Base-by-base conservation (phyloP, 805 yeast species). In the Candida jianshihensis region DNA sequence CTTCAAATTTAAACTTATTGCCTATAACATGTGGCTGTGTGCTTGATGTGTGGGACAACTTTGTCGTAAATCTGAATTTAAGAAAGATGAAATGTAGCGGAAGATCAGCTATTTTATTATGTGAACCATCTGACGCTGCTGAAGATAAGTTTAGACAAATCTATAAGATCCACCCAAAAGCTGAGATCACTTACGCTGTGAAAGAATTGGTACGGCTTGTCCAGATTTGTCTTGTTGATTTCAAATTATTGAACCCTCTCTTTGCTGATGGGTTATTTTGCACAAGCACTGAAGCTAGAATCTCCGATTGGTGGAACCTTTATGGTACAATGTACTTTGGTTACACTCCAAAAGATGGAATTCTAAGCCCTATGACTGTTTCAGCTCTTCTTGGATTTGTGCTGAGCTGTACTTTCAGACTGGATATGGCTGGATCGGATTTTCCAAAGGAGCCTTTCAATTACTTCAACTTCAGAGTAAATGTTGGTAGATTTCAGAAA, bases 231-330 rank as follows among this genome's bases (percentile, higher is more conserved):
- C 66, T 90, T 18, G 81, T 75, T 48, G 89, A 88, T 57, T 89
- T 83, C 57, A 83, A 78, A 38, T 58, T 87, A 29, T 65, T 87
- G 12, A 81, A 78, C 34, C 78, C 85, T 0, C 61, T 61, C 22
- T 76, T 71, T 44, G 84, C 85, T 38, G 97, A 92, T 59, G 97
- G 98, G 0, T 61, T 90, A 13, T 61, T 88, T 3, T 90, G 97
- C 56, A 73, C 76, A 39, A 68, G 71, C 38, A 90, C 98, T 0
- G 81, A 80, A 42, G 67, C 60, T 17, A 94, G 94, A 0, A 70
- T 87, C 18, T 49, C 57, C 2, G 65, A 68, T 31, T 90, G 97
- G 97, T 90, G 97, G 97, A 67, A 66, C 26, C 54, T 74, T 25
- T 71, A 81, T 43, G 96, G 95, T 0, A 57, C 64, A 5, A 65